These are phyloP conservation scores for Aleurites moluccanus DNA, from an alignment of 441 rosid species.

Conservation along the genomic window DNA sequence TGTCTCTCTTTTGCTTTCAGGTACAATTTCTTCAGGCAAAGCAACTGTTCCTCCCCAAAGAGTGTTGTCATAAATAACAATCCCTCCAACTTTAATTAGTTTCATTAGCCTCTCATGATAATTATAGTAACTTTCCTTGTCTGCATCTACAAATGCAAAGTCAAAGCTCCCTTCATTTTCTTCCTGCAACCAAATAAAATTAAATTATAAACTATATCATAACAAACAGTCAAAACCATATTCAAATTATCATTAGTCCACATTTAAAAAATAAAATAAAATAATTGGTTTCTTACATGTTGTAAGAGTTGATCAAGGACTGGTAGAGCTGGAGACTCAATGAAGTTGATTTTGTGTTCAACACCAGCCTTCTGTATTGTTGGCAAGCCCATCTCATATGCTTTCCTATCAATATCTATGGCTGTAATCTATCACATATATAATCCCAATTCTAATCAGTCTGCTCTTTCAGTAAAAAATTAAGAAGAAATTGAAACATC, in stretches of 20 bases:
- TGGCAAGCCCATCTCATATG: constrained; percentile 78
- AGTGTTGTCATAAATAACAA: constrained; percentile 60
- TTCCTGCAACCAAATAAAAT: constrained; percentile 31
- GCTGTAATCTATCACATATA: constrained; percentile 42
- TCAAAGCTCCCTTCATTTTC: constrained; percentile 61
- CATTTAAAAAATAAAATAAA: too few species aligned
- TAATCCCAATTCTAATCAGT: too few species aligned
- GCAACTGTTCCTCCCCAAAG: constrained; percentile 63
- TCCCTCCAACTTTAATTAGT: constrained; percentile 59
- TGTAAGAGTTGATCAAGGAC: constrained; percentile 65
- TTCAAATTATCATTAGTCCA: too few species aligned
- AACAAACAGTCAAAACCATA: not conserved
- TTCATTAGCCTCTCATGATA: constrained; percentile 65
- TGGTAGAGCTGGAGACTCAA: constrained; percentile 80
- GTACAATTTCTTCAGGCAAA: constrained; percentile 35
- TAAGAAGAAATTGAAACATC: too few species aligned
- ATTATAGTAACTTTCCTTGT: constrained; percentile 49
- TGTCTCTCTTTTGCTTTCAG: constrained; percentile 20
- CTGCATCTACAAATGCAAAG: constrained; percentile 71
- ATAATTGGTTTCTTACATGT: constrained; percentile 49
- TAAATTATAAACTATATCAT: too few species aligned
- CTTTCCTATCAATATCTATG: constrained; percentile 70
- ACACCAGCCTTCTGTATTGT: constrained; percentile 76
- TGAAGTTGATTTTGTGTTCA: constrained; percentile 82
- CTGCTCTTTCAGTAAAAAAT: too few species aligned